Evolutionary conservation across 176 grass and related monocot genomes (phyloP), one percentile per base, ranked within the genome.

Genomic region (Elymus sibiricus): DNA sequence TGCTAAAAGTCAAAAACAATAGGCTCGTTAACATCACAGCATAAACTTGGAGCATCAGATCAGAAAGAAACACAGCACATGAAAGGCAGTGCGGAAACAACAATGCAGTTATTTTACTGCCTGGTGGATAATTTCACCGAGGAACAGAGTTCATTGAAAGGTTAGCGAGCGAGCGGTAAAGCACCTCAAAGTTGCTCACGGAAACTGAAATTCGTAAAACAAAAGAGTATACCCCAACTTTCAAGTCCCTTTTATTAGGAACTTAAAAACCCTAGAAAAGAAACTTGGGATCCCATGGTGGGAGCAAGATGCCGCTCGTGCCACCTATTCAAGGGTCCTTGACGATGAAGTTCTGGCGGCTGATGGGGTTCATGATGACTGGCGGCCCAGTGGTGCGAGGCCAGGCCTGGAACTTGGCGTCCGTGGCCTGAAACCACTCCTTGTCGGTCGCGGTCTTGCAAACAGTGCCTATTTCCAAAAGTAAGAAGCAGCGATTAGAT

Each of bases 301-400:
- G 70, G 14, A 81, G 60, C 16, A 70, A 13, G 35, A 37, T 37
- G 35, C 35, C 6, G 35, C 5, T 37, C 6, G 5, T 37, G 35
- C 35, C 35, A 7, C 35, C 35, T 37, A 83, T 68, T 94, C 62
- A 56, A 0, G 53, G 53, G 72, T 60, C 7, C 64, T 95, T 98
- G 42, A 98, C 91, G 3, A 98, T 92, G 82, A 98, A 98, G 71
- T 98, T 95, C 79, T 98, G 95, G 76, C 95, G 93, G 77, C 91
- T 95, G 76, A 98, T 93, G 70, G 95, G 95, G 87, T 98, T 98
- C 93, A 98, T 95, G 58, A 98, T 70, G 16, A 98, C 95, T 0
- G 93, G 93, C 42, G 95, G 93, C 46, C 95, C 95, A 37, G 95
- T 93, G 0, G 89, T 92, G 61, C 95, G 93, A 44, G 95, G 95